phyloP scores from a whole-genome alignment of 2,329 filamentous ascomycete species.

The Fusarium sp. region DNA sequence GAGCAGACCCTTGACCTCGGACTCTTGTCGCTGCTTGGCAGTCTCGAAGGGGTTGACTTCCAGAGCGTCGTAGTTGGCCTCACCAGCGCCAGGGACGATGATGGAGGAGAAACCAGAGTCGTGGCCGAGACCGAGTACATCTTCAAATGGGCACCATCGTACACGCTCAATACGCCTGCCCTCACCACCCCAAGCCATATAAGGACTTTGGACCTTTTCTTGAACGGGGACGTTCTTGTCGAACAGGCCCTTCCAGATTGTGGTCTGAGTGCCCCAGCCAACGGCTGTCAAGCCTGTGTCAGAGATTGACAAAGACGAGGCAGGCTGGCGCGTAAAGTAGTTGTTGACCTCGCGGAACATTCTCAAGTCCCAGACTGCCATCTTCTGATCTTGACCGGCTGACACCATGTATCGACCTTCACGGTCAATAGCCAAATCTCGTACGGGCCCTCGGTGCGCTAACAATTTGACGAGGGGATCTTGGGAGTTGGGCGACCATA shows the following conservation, averaged over 20 bases:
- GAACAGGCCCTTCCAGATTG: conserved; percentile 93
- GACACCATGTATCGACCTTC: conserved; percentile 97
- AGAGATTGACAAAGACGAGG: conserved; percentile 87
- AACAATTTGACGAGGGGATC: conserved; percentile 92
- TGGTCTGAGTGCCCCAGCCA: conserved; percentile 90
- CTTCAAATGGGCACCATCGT: conserved; percentile 94
- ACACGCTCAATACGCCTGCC: conserved; percentile 85
- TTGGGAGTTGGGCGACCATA: conserved; percentile 95
- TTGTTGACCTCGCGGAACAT: conserved; percentile 94
- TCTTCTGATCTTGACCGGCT: conserved; percentile 88
- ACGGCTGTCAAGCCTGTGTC: conserved; percentile 91
- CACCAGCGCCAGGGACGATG: conserved; percentile 93
- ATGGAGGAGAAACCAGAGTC: conserved; percentile 89
- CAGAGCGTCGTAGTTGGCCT: conserved; percentile 94
- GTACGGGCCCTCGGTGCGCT: conserved; percentile 89
- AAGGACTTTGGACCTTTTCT: conserved; percentile 86
- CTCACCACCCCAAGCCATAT: conserved; percentile 93
- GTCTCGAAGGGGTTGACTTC: conserved; percentile 98
- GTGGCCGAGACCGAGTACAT: conserved; percentile 89
- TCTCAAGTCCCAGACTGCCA: conserved; percentile 96
- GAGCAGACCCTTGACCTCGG: conserved; percentile 88
- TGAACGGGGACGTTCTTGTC: conserved; percentile 79
- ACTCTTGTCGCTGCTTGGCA: conserved; percentile 90
- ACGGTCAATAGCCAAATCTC: conserved; percentile 86
- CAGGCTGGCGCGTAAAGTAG: conserved; percentile 88